These are phyloP conservation scores for Candida mesenterica DNA, from an alignment of 1,139 yeast genomes.

Conservation along the genomic window DNA sequence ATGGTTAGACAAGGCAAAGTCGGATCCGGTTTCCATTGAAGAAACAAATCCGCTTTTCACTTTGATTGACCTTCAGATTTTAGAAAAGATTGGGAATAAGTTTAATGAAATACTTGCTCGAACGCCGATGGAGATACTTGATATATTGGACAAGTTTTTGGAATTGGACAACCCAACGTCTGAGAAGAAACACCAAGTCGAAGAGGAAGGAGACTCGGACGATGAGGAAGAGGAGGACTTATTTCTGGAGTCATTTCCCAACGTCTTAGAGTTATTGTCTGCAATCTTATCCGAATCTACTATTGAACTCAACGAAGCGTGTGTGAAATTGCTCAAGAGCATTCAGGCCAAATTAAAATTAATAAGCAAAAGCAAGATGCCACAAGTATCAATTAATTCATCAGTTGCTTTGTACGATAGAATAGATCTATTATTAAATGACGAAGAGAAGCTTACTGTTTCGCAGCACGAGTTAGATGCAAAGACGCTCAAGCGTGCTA, in stretches of 20 bases:
- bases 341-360: conserved; percentile 27
- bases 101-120: conserved; percentile 62
- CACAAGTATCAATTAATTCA: conserved; percentile 14
- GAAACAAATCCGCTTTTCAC: conserved; percentile 53
- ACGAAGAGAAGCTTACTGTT: conserved; percentile 18
- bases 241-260: conserved; percentile 26
- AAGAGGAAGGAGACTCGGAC: conserved; percentile 39
- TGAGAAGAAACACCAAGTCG: conserved; percentile 37
- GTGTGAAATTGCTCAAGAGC: conserved; percentile 22
- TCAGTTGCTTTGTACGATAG: conserved; percentile 31
- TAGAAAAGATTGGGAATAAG: conserved; percentile 60
- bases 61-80: conserved; percentile 59
- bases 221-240: conserved; percentile 18
- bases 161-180: conserved; percentile 16
- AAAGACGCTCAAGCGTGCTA: conserved; percentile 49
- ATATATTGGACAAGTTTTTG: conserved; percentile 52
- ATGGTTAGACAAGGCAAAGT: conserved; percentile 46
- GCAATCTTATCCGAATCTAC: conserved; percentile 50
- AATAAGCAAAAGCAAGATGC: conserved; percentile 12
- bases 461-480: conserved; percentile 26
- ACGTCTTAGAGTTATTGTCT: conserved; percentile 52
- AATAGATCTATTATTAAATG: conserved; percentile 28
- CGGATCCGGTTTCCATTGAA: conserved; percentile 16
- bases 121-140: conserved; percentile 59
- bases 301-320: conserved; percentile 24